Conservation (phyloP, 768 basidiomycete species). For the Wakefieldia striispora region DNA sequence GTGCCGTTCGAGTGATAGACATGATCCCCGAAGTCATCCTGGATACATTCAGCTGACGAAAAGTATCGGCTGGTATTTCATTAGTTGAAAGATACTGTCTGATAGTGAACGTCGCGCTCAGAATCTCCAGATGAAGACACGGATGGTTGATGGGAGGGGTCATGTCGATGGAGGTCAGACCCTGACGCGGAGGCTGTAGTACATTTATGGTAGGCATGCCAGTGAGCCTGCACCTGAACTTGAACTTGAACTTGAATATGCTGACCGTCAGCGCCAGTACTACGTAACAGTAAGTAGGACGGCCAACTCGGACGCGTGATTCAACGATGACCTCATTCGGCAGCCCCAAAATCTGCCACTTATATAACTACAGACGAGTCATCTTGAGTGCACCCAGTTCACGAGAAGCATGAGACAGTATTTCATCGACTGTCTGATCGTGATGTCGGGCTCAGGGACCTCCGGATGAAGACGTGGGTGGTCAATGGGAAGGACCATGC, state of each 20-base stretch:
- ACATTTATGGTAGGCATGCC: too few species aligned
- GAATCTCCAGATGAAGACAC: constrained; percentile 47
- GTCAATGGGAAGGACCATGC: constrained; percentile 43
- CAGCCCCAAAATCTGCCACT: too few species aligned
- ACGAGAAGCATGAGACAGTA: constrained; percentile 28
- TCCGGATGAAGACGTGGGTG: constrained; percentile 49
- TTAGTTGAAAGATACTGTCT: constrained; percentile 38
- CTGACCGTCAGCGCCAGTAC: too few species aligned
- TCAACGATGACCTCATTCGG: too few species aligned
- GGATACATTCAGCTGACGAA: constrained; percentile 31
- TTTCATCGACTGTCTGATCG: constrained; percentile 37
- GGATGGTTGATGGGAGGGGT: constrained; percentile 46
- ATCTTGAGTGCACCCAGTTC: too few species aligned
- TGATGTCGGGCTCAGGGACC: constrained; percentile 42
- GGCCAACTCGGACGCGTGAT: too few species aligned
- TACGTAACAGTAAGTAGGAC: too few species aligned
- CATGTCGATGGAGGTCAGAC: constrained; percentile 19
- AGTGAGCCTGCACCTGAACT: too few species aligned
- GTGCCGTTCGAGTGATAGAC: constrained; percentile 54
- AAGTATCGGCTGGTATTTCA: constrained; percentile 28
- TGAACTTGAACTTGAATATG: too few species aligned
- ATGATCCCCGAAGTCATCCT: constrained; percentile 38
- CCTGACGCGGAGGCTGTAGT: neutral
- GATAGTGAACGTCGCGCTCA: constrained; percentile 43
- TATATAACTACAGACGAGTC: too few species aligned